These are phyloP conservation scores for Digitaria exilis DNA, from an alignment of 202 grass and related monocot species.

Conservation along the genomic window DNA sequence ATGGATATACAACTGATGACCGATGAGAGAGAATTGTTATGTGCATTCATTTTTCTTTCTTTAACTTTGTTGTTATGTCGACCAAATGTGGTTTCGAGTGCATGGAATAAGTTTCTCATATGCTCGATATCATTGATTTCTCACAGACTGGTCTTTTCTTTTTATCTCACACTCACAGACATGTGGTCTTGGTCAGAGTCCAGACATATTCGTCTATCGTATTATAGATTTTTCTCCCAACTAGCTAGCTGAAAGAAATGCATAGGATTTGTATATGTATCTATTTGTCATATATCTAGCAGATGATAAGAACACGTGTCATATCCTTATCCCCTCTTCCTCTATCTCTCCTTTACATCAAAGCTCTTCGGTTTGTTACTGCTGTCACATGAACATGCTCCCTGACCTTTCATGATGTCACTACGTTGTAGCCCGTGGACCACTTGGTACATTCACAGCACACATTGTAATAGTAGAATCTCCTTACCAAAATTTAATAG, in stretches of 20 bases:
- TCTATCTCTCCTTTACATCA: background rate
- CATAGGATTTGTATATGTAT: background rate
- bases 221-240: background rate
- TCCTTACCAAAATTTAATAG: constrained; percentile 12
- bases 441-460: constrained; percentile 45
- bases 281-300: background rate
- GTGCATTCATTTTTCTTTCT: background rate
- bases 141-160: too few relatives aligned
- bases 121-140: background rate
- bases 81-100: background rate
- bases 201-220: background rate
- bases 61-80: too few relatives aligned
- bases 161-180: too few relatives aligned
- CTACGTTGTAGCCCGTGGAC: constrained; percentile 35
- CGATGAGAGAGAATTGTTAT: too few relatives aligned
- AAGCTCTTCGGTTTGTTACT: constrained; percentile 13
- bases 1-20: too few relatives aligned
- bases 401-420: constrained; percentile 9
- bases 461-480: constrained; percentile 26
- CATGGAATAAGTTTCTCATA: background rate
- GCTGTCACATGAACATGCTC: constrained; percentile 52
- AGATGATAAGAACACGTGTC: constrained; percentile 21
- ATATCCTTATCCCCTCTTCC: background rate
- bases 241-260: background rate
- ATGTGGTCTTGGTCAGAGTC: background rate